Evolutionary conservation across 2,329 filamentous ascomycete species (phyloP), one percentile per base, ranked within the genome.

Genomic region (Pestalotiopsis fici): DNA sequence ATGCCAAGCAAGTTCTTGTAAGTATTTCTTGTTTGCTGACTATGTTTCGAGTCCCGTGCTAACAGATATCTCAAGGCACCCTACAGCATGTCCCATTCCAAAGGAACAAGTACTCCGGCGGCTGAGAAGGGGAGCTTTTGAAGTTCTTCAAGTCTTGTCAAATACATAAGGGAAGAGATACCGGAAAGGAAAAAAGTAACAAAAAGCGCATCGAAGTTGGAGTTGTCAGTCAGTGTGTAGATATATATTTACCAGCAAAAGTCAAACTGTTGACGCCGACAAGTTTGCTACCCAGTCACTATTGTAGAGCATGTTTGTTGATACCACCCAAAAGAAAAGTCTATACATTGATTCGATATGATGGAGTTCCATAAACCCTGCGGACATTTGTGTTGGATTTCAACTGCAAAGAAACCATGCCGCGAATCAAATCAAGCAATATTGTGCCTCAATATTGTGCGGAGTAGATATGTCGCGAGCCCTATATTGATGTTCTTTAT

Each of bases 1-100:
- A 97, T 78, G 96, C 96, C 43, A 98, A 98, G 84, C 93, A 95
- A 81, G 96, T 97, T 71, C 80, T 98, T 81, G 94, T 97, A 83
- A 83, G 92, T 76, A 59, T 60, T 37, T 15, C 59, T 37, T 35
- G 4, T 12, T 12, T 27, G 7, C 21, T 21, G 27, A 15, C 43
- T 43, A 21, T 35, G 15, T 23, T n/a, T 55, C 18, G 12, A 25
- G 13, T 64, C 68, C 73, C 57, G 68, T 71, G 18, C 39, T 47
- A 47, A 47, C 18, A 18, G 18, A 18, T 63, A 5, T 60, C 9
- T 7, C 23, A 69, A 92, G 90, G 90, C 90, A 59, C 90, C 91
- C 0, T 93, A 92, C 74, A 92, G 89, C 75, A 91, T 93, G 88
- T 90, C 90, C 9, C 81, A 83, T 59, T 90, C 90, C 1, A 88